Conservation (phyloP, 306 rosid species). For the Cucurbita moschata region DNA sequence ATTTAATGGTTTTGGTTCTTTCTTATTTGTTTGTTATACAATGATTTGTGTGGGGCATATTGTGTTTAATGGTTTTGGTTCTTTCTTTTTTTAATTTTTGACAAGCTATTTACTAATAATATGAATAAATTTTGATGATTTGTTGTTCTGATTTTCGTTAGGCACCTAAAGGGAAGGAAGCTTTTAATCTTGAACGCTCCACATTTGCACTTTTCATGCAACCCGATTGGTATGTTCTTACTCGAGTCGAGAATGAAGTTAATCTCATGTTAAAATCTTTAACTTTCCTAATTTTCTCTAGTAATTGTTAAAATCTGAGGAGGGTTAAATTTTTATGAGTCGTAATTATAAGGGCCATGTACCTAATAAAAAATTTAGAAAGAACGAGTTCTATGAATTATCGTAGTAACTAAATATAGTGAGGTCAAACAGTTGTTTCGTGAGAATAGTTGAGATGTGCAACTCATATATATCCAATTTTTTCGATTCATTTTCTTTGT, state of each 20-base stretch:
- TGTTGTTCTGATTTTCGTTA: conserved; percentile 3
- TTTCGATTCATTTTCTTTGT: not conserved
- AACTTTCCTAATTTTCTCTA: not conserved
- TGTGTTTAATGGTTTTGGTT: not conserved
- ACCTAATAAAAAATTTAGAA: no score
- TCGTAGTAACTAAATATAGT: no score
- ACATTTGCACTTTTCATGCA: conserved; percentile 95
- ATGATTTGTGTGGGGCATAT: not conserved
- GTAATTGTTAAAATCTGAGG: not conserved
- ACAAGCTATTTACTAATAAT: not conserved
- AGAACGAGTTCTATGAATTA: no score
- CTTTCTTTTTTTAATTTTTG: not conserved
- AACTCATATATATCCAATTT: no score
- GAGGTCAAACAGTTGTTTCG: no score
- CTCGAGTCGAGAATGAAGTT: not conserved
- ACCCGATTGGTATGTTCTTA: conserved; percentile 61
- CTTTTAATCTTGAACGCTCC: conserved; percentile 65
- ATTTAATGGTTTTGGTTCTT: not conserved
- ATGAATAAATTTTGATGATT: not conserved
- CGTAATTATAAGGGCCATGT: not conserved
- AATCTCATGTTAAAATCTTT: not conserved
- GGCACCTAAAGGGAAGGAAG: conserved; percentile 70
- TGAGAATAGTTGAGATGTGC: no score
- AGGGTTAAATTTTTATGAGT: not conserved
- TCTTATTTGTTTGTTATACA: not conserved